Evolutionary conservation across 2,329 filamentous ascomycete genomes (phyloP).

Genomic region (Phialophora tarda): DNA sequence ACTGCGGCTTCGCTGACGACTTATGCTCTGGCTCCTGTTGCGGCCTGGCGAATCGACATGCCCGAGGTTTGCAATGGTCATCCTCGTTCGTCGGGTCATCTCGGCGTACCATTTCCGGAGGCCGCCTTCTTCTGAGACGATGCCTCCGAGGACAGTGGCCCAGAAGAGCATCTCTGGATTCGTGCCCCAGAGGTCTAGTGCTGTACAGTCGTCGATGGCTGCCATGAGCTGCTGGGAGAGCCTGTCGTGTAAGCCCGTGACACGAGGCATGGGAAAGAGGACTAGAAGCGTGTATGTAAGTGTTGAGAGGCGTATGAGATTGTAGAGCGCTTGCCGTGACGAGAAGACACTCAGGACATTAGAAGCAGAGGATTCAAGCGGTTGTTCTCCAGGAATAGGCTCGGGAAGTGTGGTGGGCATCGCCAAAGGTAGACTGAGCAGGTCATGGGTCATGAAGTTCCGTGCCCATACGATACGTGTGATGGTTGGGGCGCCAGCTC

Average conservation of each 20-base stretch:
- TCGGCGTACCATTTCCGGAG: slow-evolving; percentile 11
- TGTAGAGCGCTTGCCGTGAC: slow-evolving; percentile 39
- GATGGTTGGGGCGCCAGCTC: slow-evolving; percentile 10
- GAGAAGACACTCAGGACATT: neutral
- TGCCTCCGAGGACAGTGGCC: slow-evolving; percentile 46
- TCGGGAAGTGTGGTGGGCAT: neutral
- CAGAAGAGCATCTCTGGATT: slow-evolving; percentile 43
- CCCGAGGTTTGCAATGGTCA: neutral
- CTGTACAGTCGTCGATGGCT: slow-evolving; percentile 39
- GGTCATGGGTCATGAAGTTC: slow-evolving; percentile 20
- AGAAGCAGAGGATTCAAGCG: neutral
- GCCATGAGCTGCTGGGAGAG: slow-evolving; percentile 42
- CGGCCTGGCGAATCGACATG: neutral
- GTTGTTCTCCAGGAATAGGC: too few relatives aligned
- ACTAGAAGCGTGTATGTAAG: slow-evolving; percentile 47
- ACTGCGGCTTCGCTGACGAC: neutral
- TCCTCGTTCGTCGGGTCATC: slow-evolving; percentile 8
- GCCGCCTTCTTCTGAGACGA: slow-evolving; percentile 40
- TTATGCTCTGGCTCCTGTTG: neutral
- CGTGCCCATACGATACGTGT: slow-evolving; percentile 21
- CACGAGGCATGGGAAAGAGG: slow-evolving; percentile 47
- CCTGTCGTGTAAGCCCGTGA: slow-evolving; percentile 43
- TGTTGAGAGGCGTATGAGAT: slow-evolving; percentile 45
- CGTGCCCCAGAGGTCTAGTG: slow-evolving; percentile 41
- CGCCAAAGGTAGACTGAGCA: slow-evolving; percentile 5